Base-by-base conservation (phyloP, 106 monocot species). In the Acorus gramineus region DNA sequence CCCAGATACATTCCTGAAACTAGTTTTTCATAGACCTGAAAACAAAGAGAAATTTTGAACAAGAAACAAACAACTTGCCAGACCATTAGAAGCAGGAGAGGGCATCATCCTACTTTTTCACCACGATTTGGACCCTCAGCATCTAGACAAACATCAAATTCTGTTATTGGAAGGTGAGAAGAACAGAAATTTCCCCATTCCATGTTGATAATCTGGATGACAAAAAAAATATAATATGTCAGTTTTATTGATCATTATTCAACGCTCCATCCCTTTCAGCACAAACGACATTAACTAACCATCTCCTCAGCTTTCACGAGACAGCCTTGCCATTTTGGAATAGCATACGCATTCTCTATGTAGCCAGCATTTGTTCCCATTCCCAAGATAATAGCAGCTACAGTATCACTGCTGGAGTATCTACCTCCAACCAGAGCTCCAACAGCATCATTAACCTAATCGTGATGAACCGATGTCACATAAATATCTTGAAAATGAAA, bases 111-210 rank as follows among this genome's bases (percentile, higher is more conserved):
- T 73, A 77, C 81, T 73, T 77, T 60, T 53, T 77, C 76, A 9
- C 73, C 77, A 73, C 77, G 81, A 13, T 81, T 81, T 58, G 68
- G 54, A 69, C 81, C 77, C 61, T 77, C 77, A 65, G 44, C 64
- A 71, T 81, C 81, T 63, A 81, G 57, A 50, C 60, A 45, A 11
- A 52, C 51, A 70, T 81, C 81, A 69, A 69, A 76, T 42, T 81
- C 77, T 62, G 81, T 77, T 8, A 81, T 46, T 9, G 81, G 73
- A 55, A 81, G 69, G 66, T 77, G 76, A 66, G 63, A 73, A 52
- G 81, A 77, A 8, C 56, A 43, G 55, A 82, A 82, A 69, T 74
- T 82, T 66, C 77, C 82, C 77, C 77, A 82, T 63, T 82, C 82
- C 69, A 74, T 82, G 52, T 82, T 82, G 50, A 82, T 82, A 47